Percentiles rank a stretch among this genome's conserved stretches.
These are phyloP conservation scores for Dioszegia hungarica DNA, from an alignment of 768 basidiomycete species.

Conservation along the genomic window DNA sequence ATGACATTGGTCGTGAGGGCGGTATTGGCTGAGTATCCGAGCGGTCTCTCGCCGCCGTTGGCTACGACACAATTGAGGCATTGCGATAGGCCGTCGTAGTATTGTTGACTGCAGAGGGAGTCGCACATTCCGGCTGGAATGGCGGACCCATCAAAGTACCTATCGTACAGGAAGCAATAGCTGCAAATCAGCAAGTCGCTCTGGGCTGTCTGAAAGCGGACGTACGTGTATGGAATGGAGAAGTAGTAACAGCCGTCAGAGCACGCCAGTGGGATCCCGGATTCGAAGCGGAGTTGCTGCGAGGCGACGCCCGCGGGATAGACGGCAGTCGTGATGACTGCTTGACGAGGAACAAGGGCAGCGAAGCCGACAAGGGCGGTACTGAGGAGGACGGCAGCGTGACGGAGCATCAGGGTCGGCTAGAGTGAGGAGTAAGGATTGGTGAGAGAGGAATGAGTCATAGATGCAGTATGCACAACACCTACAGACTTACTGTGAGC, in stretches of 20 bases:
- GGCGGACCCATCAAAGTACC: not conserved
- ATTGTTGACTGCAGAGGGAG: not conserved
- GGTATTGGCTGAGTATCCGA: not conserved
- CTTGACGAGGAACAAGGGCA: too few relatives aligned
- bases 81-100: slow-evolving; percentile 5
- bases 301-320: not conserved
- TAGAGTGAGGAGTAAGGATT: too few relatives aligned
- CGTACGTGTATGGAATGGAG: not conserved
- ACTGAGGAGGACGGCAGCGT: too few relatives aligned
- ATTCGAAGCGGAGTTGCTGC: not conserved
- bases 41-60: slow-evolving; percentile 10
- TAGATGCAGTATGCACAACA: too few relatives aligned
- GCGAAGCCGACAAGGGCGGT: too few relatives aligned
- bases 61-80: slow-evolving; percentile 20
- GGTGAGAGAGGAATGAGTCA: too few relatives aligned
- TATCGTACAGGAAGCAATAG: slow-evolving; percentile 7
- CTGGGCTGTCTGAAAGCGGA: not conserved
- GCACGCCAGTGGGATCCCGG: not conserved
- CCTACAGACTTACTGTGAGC: too few relatives aligned
- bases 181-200: not conserved
- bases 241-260: not conserved
- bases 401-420: too few relatives aligned
- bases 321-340: not conserved
- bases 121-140: not conserved
- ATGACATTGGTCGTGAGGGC: not conserved